Conservation (phyloP, 73 alveolate genomes). For the Paramecium tetraurelia region DNA sequence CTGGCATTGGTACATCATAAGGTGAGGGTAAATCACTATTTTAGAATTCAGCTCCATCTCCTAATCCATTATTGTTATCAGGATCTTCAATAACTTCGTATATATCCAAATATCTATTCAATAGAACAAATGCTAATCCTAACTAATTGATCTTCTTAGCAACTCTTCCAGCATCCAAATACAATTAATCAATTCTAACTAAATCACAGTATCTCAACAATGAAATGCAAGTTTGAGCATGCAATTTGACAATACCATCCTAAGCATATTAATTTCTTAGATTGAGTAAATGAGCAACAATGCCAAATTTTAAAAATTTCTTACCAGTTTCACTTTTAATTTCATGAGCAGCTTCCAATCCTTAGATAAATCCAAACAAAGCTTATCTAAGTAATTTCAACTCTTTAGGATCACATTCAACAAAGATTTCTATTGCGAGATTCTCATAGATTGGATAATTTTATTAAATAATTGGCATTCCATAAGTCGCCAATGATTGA, state of each 20-base stretch:
- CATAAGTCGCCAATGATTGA: constrained; percentile 85
- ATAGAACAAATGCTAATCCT: constrained; percentile 90
- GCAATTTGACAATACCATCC: constrained; percentile 79
- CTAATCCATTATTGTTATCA: constrained; percentile 81
- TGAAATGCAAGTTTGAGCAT: constrained; percentile 87
- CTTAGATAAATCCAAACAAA: constrained; percentile 81
- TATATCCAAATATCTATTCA: constrained; percentile 95
- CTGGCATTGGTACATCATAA: constrained; percentile 94
- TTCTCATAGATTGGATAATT: constrained; percentile 93
- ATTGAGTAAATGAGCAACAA: constrained; percentile 81
- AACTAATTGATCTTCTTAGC: constrained; percentile 82
- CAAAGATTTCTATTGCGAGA: constrained; percentile 94
- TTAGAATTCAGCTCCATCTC: constrained; percentile 94
- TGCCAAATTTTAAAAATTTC: constrained; percentile 82
- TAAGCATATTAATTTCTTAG: constrained; percentile 83
- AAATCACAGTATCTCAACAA: constrained; percentile 95
- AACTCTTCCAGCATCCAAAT: constrained; percentile 98
- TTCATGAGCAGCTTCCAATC: constrained; percentile 81
- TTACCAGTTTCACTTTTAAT: constrained; percentile 77
- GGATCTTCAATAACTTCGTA: constrained; percentile 98
- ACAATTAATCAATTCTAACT: constrained; percentile 96
- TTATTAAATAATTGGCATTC: constrained; percentile 89
- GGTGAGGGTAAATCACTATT: constrained; percentile 97
- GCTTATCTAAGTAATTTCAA: constrained; percentile 85
- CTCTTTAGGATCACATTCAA: constrained; percentile 93